Percentiles rank a stretch among this genome's conserved stretches.
Conservation (phyloP, 176 grass and related monocot genomes). For the Ananas comosus region DNA sequence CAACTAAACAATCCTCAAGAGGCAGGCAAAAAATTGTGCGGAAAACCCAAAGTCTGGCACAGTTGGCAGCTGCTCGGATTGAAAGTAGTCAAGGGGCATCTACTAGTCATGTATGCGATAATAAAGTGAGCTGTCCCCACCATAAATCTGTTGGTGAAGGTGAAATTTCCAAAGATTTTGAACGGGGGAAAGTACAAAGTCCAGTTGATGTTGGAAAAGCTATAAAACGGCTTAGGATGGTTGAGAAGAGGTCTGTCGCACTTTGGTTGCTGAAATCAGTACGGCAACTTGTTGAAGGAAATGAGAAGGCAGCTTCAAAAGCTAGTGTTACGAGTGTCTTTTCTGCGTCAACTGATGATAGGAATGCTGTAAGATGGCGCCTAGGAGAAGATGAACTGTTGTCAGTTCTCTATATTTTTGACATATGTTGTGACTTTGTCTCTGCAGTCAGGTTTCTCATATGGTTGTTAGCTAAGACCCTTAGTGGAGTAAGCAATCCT, state of each 20-base stretch:
- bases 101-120: slow-evolving; percentile 97
- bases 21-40: slow-evolving; percentile 68
- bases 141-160: slow-evolving; percentile 57
- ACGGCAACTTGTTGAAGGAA: slow-evolving; percentile 80
- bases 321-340: slow-evolving; percentile 41
- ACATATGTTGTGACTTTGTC: slow-evolving; percentile 80
- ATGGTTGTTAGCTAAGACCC: slow-evolving; percentile 72
- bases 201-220: slow-evolving; percentile 65
- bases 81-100: slow-evolving; percentile 94
- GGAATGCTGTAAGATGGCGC: slow-evolving; percentile 48
- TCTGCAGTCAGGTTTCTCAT: slow-evolving; percentile 68
- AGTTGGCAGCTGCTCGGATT: slow-evolving; percentile 78
- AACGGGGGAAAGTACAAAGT: slow-evolving; percentile 34
- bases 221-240: slow-evolving; percentile 71
- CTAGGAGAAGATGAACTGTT: slow-evolving; percentile 83
- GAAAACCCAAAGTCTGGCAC: slow-evolving; percentile 91
- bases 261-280: slow-evolving; percentile 86
- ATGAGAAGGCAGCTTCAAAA: slow-evolving; percentile 56
- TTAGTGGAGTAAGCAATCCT: slow-evolving; percentile 37
- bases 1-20: slow-evolving; percentile 65
- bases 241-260: slow-evolving; percentile 85
- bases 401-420: slow-evolving; percentile 77
- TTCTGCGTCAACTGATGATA: slow-evolving; percentile 45
- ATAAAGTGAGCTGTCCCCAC: slow-evolving; percentile 72
- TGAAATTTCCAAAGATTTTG: slow-evolving; percentile 61